Evolutionary conservation across 257 asterid genomes (phyloP).

Genomic region (Salvia splendens): DNA sequence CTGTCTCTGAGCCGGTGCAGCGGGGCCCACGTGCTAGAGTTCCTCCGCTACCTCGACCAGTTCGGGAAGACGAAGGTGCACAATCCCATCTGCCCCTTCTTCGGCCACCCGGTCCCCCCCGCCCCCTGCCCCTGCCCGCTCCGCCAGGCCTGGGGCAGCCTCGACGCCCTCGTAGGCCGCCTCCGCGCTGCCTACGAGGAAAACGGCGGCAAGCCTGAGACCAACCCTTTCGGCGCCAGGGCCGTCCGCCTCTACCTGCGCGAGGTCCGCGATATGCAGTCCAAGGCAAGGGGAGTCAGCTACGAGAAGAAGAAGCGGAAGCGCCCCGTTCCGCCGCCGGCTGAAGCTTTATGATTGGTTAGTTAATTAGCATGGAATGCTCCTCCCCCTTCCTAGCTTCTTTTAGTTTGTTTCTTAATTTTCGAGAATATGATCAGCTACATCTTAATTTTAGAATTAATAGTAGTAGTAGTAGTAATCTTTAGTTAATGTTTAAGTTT

Average conservation of each 20-base stretch:
- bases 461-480: no score
- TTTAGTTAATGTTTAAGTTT: conserved; percentile 12
- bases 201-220: conserved; percentile 49
- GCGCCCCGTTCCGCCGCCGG: conserved; percentile 31
- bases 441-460: no score
- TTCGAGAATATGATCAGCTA: not conserved
- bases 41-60: conserved; percentile 53
- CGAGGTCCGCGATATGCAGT: conserved; percentile 49
- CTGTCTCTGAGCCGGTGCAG: conserved; percentile 51
- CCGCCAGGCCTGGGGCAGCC: conserved; percentile 64
- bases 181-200: conserved; percentile 56
- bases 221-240: conserved; percentile 48
- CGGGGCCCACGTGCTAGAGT: conserved; percentile 51
- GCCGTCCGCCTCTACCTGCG: conserved; percentile 49
- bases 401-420: not conserved
- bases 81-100: conserved; percentile 44
- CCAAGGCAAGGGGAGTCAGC: conserved; percentile 52
- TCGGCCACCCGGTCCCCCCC: conserved; percentile 52
- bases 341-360: conserved; percentile 27
- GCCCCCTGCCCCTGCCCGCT: conserved; percentile 59
- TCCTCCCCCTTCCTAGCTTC: not conserved
- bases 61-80: conserved; percentile 51
- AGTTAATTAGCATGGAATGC: conserved; percentile 7
- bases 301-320: conserved; percentile 53
- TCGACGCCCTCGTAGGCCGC: conserved; percentile 51